These are phyloP conservation scores for Fusarium veterinarium DNA, from an alignment of 2,329 filamentous ascomycete species.

Conservation along the genomic window DNA sequence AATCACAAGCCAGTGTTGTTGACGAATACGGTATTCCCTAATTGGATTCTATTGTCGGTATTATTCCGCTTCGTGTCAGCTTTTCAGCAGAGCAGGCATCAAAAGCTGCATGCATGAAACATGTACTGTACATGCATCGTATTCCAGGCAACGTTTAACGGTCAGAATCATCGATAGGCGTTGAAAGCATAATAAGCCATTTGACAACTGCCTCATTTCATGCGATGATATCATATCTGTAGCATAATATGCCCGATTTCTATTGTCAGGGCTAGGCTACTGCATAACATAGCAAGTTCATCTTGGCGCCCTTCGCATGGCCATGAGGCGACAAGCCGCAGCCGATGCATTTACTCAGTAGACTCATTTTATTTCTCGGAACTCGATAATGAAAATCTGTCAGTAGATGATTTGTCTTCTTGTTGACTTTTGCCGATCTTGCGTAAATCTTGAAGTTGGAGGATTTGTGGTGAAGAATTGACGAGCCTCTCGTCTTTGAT, in stretches of 20 bases:
- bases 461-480: accelerated
- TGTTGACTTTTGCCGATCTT: no score
- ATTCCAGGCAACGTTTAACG: conserved; percentile 5
- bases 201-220: not conserved
- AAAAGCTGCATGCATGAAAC: not conserved
- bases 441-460: accelerated
- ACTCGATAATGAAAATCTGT: not conserved
- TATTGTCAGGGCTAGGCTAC: not conserved
- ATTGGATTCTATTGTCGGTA: not conserved
- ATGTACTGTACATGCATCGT: not conserved
- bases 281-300: not conserved
- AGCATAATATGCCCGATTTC: not conserved
- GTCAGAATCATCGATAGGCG: not conserved
- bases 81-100: not conserved
- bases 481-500: no score
- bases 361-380: not conserved
- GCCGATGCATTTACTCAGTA: not conserved
- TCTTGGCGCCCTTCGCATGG: not conserved
- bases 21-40: not conserved
- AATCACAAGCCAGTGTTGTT: not conserved
- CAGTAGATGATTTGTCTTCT: no score
- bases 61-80: not conserved
- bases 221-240: not conserved
- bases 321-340: not conserved
- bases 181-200: conserved; percentile 1